Conservation (phyloP, 116 monocot genomes). For the Cymodocea nodosa region DNA sequence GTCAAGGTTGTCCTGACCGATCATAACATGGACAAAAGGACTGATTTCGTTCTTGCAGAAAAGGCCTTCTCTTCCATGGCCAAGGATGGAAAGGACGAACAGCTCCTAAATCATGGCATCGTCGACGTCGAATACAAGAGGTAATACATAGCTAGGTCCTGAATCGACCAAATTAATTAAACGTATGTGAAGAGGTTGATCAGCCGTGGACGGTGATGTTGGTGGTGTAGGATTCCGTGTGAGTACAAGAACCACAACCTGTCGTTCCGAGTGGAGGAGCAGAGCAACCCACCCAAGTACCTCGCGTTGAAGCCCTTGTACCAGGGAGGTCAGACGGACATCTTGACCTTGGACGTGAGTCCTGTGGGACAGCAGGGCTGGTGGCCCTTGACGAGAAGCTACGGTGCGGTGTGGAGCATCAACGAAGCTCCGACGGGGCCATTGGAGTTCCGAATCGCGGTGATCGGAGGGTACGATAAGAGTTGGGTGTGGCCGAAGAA, state of each 20-base stretch:
- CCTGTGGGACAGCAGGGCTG: constrained; percentile 18
- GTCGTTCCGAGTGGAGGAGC: constrained; percentile 31
- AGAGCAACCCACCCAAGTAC: constrained; percentile 14
- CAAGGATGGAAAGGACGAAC: constrained; percentile 7
- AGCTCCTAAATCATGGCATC: constrained; percentile 11
- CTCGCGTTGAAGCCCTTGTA: constrained; percentile 38
- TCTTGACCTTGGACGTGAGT: constrained; percentile 32
- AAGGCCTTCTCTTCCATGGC: constrained; percentile 32
- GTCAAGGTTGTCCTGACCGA: constrained; percentile 35
- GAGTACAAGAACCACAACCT: constrained; percentile 29
- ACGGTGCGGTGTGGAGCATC: constrained; percentile 35
- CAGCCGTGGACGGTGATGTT: background rate
- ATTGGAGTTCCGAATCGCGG: constrained; percentile 39
- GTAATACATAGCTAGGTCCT: constrained; percentile 3
- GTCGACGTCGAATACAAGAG: constrained; percentile 43
- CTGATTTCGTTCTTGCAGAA: constrained; percentile 27
- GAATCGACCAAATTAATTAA: background rate
- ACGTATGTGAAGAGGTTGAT: background rate
- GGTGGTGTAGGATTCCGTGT: constrained; percentile 33
- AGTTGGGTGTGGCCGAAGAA: constrained; percentile 34
- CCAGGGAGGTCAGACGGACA: constrained; percentile 61
- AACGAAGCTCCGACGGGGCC: constrained; percentile 23
- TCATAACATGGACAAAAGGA: constrained; percentile 21
- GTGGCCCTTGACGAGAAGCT: constrained; percentile 23
- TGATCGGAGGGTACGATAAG: constrained; percentile 45